These are phyloP conservation scores for Epicoccum nigrum DNA, from an alignment of 2,329 filamentous ascomycete species.

Conservation along the genomic window DNA sequence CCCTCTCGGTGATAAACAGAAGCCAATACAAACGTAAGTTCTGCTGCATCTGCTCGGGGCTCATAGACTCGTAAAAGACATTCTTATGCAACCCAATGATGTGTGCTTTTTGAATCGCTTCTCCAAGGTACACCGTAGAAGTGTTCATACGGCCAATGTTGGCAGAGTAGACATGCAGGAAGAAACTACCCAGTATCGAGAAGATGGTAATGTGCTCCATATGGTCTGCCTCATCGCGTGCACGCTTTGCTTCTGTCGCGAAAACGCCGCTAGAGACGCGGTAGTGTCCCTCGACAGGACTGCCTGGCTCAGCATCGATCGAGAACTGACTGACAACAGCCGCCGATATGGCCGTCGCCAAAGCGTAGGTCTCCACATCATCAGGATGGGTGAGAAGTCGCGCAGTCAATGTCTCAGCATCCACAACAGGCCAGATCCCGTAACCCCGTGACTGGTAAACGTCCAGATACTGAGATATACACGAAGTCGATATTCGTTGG, in stretches of 20 bases:
- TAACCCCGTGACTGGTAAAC: constrained; percentile 41
- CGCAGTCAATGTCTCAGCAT: constrained; percentile 40
- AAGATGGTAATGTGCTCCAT: constrained; percentile 39
- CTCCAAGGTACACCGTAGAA: constrained; percentile 41
- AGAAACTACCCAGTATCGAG: constrained; percentile 41
- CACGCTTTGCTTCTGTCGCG: constrained; percentile 37
- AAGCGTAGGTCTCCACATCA: constrained; percentile 40
- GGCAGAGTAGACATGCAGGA: constrained; percentile 44
- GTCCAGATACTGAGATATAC: constrained; percentile 42
- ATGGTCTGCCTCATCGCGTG: constrained; percentile 39
- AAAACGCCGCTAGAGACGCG: constrained; percentile 40
- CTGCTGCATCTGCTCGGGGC: constrained; percentile 35
- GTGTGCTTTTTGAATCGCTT: constrained; percentile 44
- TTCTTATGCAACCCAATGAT: constrained; percentile 41
- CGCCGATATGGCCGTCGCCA: constrained; percentile 43
- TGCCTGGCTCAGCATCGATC: constrained; percentile 38
- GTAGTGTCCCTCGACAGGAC: constrained; percentile 41
- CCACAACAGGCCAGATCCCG: constrained; percentile 45
- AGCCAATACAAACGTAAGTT: constrained; percentile 44
- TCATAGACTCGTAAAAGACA: constrained; percentile 33
- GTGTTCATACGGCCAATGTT: constrained; percentile 44
- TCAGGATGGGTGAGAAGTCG: constrained; percentile 41
- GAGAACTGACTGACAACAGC: constrained; percentile 46
- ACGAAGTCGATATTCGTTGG: constrained; percentile 40
- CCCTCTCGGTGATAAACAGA: constrained; percentile 45